These are phyloP conservation scores for Dictyostelium purpureum DNA, from an alignment of 78 protist genomes.

Conservation along the genomic window DNA sequence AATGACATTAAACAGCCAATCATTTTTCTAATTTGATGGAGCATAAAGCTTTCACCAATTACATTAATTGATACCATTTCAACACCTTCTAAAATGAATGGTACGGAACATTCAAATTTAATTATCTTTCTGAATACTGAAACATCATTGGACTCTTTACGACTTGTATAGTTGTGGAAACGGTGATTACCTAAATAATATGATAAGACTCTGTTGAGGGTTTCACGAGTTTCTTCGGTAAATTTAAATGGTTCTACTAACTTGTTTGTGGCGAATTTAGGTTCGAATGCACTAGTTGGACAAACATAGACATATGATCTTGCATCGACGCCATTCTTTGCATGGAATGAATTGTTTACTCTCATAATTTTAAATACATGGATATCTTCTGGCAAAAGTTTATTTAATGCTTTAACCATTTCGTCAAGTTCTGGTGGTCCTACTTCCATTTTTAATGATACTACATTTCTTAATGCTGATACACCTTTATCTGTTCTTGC, in stretches of 20 bases:
- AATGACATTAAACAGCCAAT: constrained; percentile 56
- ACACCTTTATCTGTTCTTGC: constrained; percentile 89
- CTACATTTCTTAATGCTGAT: constrained; percentile 77
- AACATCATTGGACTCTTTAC: constrained; percentile 29
- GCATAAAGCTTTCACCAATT: constrained; percentile 77
- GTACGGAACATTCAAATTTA: constrained; percentile 69
- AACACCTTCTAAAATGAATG: constrained; percentile 54
- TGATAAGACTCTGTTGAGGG: constrained; percentile 12
- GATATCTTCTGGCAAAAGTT: constrained; percentile 61
- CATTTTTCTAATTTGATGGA: constrained; percentile 87
- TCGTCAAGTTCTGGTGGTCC: constrained; percentile 74
- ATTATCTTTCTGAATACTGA: constrained; percentile 40
- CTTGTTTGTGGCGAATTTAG: background rate
- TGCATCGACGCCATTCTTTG: constrained; percentile 73
- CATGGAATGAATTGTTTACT: constrained; percentile 66
- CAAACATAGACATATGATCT: constrained; percentile 70
- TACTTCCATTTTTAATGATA: constrained; percentile 34
- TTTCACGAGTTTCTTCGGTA: background rate
- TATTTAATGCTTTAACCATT: constrained; percentile 46
- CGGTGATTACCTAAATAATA: constrained; percentile 63
- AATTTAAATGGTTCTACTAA: background rate
- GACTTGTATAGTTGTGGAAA: constrained; percentile 76
- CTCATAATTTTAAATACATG: constrained; percentile 43
- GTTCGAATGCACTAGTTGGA: constrained; percentile 72
- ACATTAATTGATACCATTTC: constrained; percentile 76